These are phyloP conservation scores for Chlorella variabilis DNA, from an alignment of 163 green algal species.

Conservation along the genomic window DNA sequence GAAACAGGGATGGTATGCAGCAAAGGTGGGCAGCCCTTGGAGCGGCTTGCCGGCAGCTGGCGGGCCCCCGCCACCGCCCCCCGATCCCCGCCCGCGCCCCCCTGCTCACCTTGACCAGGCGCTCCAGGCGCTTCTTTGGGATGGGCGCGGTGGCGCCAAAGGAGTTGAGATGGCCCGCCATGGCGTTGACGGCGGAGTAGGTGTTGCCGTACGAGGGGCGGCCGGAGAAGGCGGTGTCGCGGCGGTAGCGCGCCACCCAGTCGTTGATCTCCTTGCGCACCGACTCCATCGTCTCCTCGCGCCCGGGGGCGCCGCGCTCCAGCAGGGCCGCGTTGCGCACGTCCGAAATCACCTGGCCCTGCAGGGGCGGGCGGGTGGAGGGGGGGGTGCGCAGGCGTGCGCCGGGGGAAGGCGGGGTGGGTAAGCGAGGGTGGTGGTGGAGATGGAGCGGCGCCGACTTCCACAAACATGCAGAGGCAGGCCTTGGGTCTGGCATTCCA, in stretches of 20 bases:
- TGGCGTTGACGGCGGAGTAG: constrained; percentile 96
- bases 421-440: background rate
- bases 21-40: too few species aligned
- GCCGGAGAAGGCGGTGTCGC: constrained; percentile 77
- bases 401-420: background rate
- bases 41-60: too few species aligned
- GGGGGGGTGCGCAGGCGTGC: background rate
- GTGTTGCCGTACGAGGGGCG: constrained; percentile 87
- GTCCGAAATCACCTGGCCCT: constrained; percentile 11
- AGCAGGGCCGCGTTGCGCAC: constrained; percentile 2
- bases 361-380: background rate
- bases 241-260: constrained; percentile 68
- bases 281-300: constrained; percentile 62
- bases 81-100: too few species aligned
- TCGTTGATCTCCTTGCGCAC: constrained; percentile 58
- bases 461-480: too few species aligned
- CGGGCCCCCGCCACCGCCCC: too few species aligned
- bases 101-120: constrained; percentile 86
- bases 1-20: too few species aligned
- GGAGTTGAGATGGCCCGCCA: constrained; percentile 97
- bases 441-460: too few species aligned
- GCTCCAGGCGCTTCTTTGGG: constrained; percentile 95
- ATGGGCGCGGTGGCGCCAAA: constrained; percentile 91
- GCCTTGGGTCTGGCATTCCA: too few species aligned
- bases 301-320: constrained; percentile 58